Evolutionary conservation across 2,329 filamentous ascomycete genomes (phyloP), one percentile per base, ranked within the genome.

Genomic region (Fusarium armeniacum): DNA sequence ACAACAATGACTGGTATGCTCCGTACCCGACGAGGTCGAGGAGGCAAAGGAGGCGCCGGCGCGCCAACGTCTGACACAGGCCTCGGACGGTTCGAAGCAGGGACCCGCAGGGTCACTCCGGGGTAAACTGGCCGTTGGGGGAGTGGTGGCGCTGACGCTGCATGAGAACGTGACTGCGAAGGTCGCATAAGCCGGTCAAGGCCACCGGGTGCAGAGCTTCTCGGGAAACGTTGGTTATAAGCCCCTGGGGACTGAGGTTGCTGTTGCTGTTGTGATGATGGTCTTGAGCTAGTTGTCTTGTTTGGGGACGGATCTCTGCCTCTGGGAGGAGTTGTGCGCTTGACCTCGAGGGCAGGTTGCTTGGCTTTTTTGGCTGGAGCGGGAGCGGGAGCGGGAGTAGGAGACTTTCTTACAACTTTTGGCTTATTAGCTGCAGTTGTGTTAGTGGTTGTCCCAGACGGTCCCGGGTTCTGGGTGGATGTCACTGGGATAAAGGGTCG

Each of bases 401-500:
- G 56, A 20, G 54, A 51, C 26, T 66, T 71, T 46, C 43, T 71
- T 26, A 65, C 60, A 65, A 70, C 68, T 51, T 71, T 65, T 9
- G 67, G 62, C 57, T 62, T 69, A 13, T 62, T 69, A 10, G 46
- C 24, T 38, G 43, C 41, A 16, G 59, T 40, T 20, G 61, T 22
- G 30, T 45, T 43, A 58, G 56, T 26, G 20, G 49, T 43, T 11
- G 43, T 13, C 15, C 45, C 55, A 6, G 51, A 52, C 49, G 44
- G 58, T 46, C 45, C 47, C 53, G 45, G 51, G 45, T 63, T 51
- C 16, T 70, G 69, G 26, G 64, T 62, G 15, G 58, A 41, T 28
- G 65, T 53, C 71, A 55, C 73, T 15, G 79, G 79, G 30, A 81
- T 74, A 58, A 76, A 79, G 8, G 79, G 79, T 8, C 79, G 75